Evolutionary conservation across 139 green algal genomes (phyloP), one percentile per base, ranked within the genome.

Genomic region (Gonium pectorale): DNA sequence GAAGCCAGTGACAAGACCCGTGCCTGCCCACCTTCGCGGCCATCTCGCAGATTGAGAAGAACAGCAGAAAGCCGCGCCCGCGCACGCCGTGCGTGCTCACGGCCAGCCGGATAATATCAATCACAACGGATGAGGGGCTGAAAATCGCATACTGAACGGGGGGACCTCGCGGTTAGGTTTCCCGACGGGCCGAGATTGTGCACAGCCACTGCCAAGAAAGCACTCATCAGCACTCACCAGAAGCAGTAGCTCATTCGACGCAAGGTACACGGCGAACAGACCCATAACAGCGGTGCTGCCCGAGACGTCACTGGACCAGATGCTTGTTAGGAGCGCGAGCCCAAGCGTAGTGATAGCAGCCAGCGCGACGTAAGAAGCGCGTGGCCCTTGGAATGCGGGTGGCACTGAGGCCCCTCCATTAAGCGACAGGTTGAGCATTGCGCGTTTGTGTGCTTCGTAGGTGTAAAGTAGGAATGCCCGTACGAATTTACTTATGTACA

Each of bases 31-130:
- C 77, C 60, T 88, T 83, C 3, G 64, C 66, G 0, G 35, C 19
- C 83, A 83, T 83, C 52, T 84, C 73, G 5, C 62, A 64, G 1
- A 73, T 27, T 5, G 70, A 63, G 71, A 87, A 82, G 62, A 87
- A 87, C 21, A 87, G 38, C 0, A 87, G 82, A 71, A 71, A 87
- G 24, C 82, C 82, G 37, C 75, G 82, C 8, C 62, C 70, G 24
- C 35, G 63, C 7, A 87, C 35, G 31, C 43, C 31, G 24, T 49
- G 67, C 3, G 56, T 64, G 49, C 38, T 68, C 5, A 82, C 56
- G n/a, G 79, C 27, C 8, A 88, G 73, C 2, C 83, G 71, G 15
- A 83, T 79, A 21, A 88, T 83, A 11, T 88, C 83, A 19, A 83
- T 51, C 5, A 88, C 22, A 19, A 88, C 66, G 21, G 83, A 88